Evolutionary conservation across 2,329 filamentous ascomycete species (phyloP).

Genomic region (Ophiostoma novo-ulmi): DNA sequence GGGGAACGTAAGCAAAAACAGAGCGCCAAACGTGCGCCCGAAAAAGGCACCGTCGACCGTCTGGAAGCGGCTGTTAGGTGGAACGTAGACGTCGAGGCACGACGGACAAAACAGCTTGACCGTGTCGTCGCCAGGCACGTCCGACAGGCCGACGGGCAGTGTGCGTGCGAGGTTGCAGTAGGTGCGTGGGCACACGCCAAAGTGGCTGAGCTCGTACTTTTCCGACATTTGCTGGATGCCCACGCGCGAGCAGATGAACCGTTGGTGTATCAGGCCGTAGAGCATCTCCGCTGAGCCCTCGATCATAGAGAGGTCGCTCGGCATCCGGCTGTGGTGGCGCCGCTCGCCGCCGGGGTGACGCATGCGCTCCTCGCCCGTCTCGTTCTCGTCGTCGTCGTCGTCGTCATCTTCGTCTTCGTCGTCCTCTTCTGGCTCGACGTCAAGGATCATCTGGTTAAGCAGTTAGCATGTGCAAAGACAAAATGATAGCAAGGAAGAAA

Average conservation of each 20-base stretch:
- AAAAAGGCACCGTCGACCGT: conserved; percentile 98
- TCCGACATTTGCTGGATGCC: conserved; percentile 99
- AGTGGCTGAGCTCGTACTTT: conserved; percentile 96
- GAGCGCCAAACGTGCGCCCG: conserved; percentile 89
- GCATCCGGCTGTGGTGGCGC: conserved; percentile 75
- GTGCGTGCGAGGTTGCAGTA: conserved; percentile 87
- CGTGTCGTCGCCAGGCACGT: conserved; percentile 93
- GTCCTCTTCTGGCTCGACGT: conserved; percentile 93
- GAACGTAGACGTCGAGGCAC: conserved; percentile 94
- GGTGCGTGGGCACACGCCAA: conserved; percentile 90
- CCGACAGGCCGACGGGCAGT: conserved; percentile 85
- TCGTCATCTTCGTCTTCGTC: conserved; percentile 82
- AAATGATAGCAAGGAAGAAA: not conserved
- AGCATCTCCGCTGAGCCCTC: conserved; percentile 97
- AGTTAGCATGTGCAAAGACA: not conserved
- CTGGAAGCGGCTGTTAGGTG: conserved; percentile 94
- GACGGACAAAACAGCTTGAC: conserved; percentile 98
- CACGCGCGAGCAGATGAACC: conserved; percentile 92
- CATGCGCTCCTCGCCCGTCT: conserved; percentile 60
- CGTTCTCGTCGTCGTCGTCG: conserved; percentile 69
- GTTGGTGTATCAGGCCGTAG: conserved; percentile 96
- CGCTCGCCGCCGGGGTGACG: conserved; percentile 53
- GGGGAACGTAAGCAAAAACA: conserved; percentile 98
- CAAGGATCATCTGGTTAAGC: conserved; percentile 90
- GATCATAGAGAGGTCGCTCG: conserved; percentile 89